Evolutionary conservation across 1,284 basidiomycete genomes (phyloP).

Genomic region (Mycena sp.): DNA sequence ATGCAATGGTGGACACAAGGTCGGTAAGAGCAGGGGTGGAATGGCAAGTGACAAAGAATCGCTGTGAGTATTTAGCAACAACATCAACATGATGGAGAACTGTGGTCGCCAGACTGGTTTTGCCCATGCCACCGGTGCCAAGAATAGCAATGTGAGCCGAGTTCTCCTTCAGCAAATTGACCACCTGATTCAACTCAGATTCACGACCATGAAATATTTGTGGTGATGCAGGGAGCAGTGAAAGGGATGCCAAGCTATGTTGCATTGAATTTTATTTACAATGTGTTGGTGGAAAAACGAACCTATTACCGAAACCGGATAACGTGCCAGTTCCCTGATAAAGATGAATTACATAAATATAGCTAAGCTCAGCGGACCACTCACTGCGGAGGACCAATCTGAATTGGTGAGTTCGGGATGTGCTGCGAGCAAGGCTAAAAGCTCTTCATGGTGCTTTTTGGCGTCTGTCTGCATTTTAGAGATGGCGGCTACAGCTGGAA

Average conservation of each 20-base stretch:
- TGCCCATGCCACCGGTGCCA: conserved; percentile 44
- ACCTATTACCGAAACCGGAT: not conserved
- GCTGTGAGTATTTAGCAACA: not conserved
- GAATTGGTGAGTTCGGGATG: not conserved
- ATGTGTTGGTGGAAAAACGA: too few species aligned
- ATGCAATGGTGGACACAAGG: not conserved
- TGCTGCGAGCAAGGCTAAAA: not conserved
- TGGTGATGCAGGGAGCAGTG: not conserved
- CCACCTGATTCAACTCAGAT: not conserved
- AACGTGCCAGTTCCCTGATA: not conserved
- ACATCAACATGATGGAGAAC: not conserved
- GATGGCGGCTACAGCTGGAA: not conserved
- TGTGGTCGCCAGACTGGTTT: conserved; percentile 35
- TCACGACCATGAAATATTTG: conserved; percentile 1
- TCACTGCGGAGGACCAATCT: not conserved
- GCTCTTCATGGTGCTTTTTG: not conserved
- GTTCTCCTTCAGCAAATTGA: not conserved
- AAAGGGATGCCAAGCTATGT: not conserved
- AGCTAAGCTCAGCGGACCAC: too few species aligned
- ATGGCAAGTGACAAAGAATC: conserved; percentile 1
- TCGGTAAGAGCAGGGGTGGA: not conserved
- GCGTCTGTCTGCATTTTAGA: not conserved
- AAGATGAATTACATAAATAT: too few species aligned
- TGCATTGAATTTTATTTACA: too few species aligned
- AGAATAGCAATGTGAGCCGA: conserved; percentile 34